phyloP scores from a whole-genome alignment of 2,329 filamentous ascomycete genomes.

The Alternaria rosae region DNA sequence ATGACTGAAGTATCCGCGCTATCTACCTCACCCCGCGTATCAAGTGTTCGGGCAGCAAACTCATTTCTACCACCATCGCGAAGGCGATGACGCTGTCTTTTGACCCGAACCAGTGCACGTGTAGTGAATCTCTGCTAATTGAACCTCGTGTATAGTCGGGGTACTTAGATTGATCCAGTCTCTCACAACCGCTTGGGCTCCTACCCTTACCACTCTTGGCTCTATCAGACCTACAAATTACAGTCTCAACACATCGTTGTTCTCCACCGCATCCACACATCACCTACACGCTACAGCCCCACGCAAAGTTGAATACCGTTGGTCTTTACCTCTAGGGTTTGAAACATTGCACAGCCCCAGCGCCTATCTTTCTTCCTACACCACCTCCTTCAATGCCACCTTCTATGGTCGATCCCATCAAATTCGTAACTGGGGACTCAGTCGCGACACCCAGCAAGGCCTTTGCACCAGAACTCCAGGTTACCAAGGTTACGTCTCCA shows the following conservation, averaged over 20 bases:
- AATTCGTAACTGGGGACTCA: background rate
- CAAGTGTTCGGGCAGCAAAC: conserved; percentile 6
- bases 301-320: background rate
- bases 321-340: background rate
- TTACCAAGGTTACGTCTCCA: conserved; percentile 2
- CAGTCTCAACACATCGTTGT: background rate
- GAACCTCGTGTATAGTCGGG: background rate
- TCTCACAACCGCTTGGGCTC: background rate
- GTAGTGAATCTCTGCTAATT: conserved; percentile 10
- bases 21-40: background rate
- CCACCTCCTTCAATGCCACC: background rate
- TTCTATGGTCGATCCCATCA: conserved; percentile 12
- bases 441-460: background rate
- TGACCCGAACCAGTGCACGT: background rate
- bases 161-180: background rate
- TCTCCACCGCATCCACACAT: background rate
- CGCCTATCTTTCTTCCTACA: background rate
- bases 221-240: background rate
- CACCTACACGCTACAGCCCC: background rate
- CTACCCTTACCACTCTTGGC: background rate
- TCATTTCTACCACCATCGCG: background rate
- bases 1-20: background rate
- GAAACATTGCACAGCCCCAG: background rate
- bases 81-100: conserved; percentile 4
- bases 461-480: background rate